Evolutionary conservation across 2,329 filamentous ascomycete genomes (phyloP).

Genomic region (Rachicladosporium sp.): DNA sequence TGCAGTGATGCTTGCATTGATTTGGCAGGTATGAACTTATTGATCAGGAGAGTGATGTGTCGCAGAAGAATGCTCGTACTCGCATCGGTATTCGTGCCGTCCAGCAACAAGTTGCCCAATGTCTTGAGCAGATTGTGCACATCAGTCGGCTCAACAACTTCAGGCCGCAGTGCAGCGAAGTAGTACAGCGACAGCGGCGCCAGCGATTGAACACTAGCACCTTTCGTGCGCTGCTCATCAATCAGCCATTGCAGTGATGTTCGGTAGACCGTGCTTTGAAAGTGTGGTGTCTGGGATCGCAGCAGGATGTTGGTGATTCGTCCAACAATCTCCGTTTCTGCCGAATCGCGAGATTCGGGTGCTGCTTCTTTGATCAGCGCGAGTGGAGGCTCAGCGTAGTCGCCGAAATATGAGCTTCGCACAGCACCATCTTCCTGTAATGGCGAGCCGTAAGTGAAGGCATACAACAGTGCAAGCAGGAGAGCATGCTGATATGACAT

Average conservation of each 20-base stretch:
- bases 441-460: conserved; percentile 40
- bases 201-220: conserved; percentile 4
- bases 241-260: conserved; percentile 18
- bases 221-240: conserved; percentile 1
- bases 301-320: conserved; percentile 49
- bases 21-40: conserved; percentile 34
- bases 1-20: conserved; percentile 25
- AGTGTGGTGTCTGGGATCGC: conserved; percentile 36
- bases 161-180: conserved; percentile 20
- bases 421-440: conserved; percentile 34
- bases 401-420: conserved; percentile 31
- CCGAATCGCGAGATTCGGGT: conserved; percentile 32
- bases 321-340: conserved; percentile 47
- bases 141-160: conserved; percentile 17
- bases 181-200: conserved; percentile 20
- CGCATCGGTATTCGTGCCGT: conserved; percentile 12
- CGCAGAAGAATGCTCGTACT: conserved; percentile 25
- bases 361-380: conserved; percentile 24
- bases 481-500: conserved; percentile 46
- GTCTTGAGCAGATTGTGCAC: conserved; percentile 15
- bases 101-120: conserved; percentile 12
- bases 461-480: conserved; percentile 49
- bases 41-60: conserved; percentile 35
- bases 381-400: conserved; percentile 33
- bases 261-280: conserved; percentile 28